A percentile compares a stretch with the other conserved stretches of the same genome.
Evolutionary conservation across 371 early-diverging fungal species (phyloP).

Genomic region (Choanephora cucurbitarum): DNA sequence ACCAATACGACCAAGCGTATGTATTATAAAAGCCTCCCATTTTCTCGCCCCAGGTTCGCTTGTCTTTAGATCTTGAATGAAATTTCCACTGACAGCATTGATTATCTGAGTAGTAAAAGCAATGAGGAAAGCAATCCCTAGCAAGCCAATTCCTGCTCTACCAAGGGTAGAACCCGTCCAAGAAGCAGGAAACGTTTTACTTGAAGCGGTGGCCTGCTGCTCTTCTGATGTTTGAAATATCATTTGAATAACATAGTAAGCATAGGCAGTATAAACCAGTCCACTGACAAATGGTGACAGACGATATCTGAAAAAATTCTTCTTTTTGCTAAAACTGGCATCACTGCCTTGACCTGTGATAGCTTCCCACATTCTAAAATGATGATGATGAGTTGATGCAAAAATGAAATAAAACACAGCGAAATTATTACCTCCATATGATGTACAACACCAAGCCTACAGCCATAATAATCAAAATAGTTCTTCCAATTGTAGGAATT

Average conservation of each 20-base stretch:
- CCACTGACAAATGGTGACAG: constrained; percentile 52
- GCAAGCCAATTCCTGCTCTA: constrained; percentile 37
- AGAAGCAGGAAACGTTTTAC: constrained; percentile 43
- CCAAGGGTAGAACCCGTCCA: constrained; percentile 37
- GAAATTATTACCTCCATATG: constrained; percentile 38
- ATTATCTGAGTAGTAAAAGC: constrained; percentile 47
- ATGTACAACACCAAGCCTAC: constrained; percentile 47
- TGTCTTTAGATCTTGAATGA: constrained; percentile 41
- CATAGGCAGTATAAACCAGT: constrained; percentile 41
- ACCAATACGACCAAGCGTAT: constrained; percentile 42
- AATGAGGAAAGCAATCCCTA: constrained; percentile 48
- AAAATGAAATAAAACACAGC: background rate
- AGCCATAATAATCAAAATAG: constrained; percentile 45
- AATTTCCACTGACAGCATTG: constrained; percentile 43
- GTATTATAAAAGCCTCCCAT: constrained; percentile 37
- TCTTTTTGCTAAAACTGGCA: constrained; percentile 34
- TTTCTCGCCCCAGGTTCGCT: constrained; percentile 31
- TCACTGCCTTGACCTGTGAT: constrained; percentile 50
- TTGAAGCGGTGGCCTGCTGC: constrained; percentile 38
- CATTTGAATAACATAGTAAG: constrained; percentile 49
- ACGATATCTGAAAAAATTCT: constrained; percentile 51
- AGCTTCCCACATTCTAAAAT: constrained; percentile 47
- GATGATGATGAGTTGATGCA: background rate
- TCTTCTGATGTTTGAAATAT: constrained; percentile 41
- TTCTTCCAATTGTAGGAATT: constrained; percentile 39